phyloP scores from a whole-genome alignment of 305 asterid genomes.

The Coffea humblotiana region DNA sequence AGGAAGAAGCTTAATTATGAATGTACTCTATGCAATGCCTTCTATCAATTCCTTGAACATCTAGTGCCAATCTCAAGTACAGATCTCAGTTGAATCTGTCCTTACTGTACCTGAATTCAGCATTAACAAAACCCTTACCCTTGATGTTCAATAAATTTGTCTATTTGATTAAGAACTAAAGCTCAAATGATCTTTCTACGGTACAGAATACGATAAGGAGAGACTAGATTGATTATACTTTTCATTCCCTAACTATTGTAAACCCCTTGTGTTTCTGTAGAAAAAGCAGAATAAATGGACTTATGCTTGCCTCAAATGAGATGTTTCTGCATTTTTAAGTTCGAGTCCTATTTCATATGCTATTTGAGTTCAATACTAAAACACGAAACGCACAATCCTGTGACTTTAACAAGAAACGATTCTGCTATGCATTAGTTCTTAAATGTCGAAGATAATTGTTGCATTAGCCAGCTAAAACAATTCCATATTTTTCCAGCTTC shows the following conservation, averaged over 20 bases:
- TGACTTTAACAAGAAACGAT: not conserved
- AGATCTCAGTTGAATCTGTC: too few species aligned
- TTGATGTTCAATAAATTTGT: not conserved
- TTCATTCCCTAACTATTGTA: not conserved
- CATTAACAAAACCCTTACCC: too few species aligned
- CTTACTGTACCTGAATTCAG: too few species aligned
- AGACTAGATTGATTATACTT: too few species aligned
- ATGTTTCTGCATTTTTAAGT: not conserved
- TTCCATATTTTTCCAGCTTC: conserved; percentile 28
- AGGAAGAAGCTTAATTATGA: not conserved
- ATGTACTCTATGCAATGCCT: not conserved
- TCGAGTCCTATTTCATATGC: not conserved
- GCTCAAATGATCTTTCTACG: not conserved
- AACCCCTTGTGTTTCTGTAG: not conserved
- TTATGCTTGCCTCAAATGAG: not conserved
- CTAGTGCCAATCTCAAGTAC: not conserved
- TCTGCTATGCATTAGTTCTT: not conserved
- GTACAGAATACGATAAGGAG: too few species aligned
- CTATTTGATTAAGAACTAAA: not conserved
- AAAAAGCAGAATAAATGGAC: not conserved
- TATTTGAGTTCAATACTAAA: not conserved
- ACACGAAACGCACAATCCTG: not conserved
- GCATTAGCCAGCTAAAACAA: conserved; percentile 11
- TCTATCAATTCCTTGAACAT: not conserved
- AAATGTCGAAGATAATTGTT: not conserved